A percentile compares a stretch with the other conserved stretches of the same genome.
phyloP scores from a whole-genome alignment of 2,329 filamentous ascomycete genomes.

The Simplicillium aogashimaense region DNA sequence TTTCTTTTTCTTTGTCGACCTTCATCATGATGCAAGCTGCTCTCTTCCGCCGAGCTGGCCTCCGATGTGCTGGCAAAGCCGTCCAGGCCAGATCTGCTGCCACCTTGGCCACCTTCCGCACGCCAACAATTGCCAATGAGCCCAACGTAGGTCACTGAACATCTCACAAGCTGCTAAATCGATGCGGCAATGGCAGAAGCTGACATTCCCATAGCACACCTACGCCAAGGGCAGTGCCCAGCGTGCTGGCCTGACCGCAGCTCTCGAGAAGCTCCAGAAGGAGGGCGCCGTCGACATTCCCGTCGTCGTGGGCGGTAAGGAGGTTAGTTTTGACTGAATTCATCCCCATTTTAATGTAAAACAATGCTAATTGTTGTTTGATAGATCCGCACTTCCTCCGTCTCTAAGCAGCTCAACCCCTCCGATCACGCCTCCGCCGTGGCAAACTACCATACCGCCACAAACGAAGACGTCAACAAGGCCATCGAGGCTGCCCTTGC shows the following conservation, averaged over 20 bases:
- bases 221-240: constrained; percentile 78
- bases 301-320: constrained; percentile 72
- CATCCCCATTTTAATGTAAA: not conserved
- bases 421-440: constrained; percentile 67
- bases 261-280: constrained; percentile 59
- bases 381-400: constrained; percentile 56
- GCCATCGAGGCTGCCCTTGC: constrained; percentile 78
- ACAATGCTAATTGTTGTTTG: not conserved
- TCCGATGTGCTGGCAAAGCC: constrained; percentile 17
- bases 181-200: not conserved
- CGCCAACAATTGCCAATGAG: constrained; percentile 82
- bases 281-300: constrained; percentile 69
- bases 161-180: no score
- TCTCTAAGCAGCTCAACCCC: constrained; percentile 70
- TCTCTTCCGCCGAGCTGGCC: constrained; percentile 22
- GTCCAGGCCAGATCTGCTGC: constrained; percentile 26
- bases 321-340: constrained; percentile 39
- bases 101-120: constrained; percentile 75
- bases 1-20: constrained; percentile 7
- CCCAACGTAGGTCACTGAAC: constrained; percentile 63
- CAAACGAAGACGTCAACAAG: constrained; percentile 60
- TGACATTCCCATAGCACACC: constrained; percentile 54
- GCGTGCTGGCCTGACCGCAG: constrained; percentile 63
- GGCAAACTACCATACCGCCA: constrained; percentile 79
- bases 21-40: constrained; percentile 21